Conservation (phyloP, 78 protist species). For the Creolimax fragrantissima region DNA sequence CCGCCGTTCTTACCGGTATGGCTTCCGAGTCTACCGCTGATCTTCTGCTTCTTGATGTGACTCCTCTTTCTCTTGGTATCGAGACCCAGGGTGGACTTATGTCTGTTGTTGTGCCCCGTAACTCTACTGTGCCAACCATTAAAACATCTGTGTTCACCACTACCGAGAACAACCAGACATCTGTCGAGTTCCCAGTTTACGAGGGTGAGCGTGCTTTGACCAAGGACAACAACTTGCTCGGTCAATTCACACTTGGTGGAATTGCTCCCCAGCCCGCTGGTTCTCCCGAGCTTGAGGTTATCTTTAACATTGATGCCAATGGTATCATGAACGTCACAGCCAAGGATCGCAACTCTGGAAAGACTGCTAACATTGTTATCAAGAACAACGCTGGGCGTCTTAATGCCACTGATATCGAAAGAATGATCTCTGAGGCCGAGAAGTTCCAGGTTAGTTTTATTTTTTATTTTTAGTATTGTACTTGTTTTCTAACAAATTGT, state of each 20-base stretch:
- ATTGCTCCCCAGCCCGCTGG: constrained; percentile 97
- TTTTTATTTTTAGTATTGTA: too few species aligned
- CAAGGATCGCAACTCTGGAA: constrained; percentile 78
- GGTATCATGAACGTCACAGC: constrained; percentile 93
- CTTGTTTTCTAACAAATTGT: too few species aligned
- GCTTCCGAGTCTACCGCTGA: constrained; percentile 22
- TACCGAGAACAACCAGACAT: constrained; percentile 89
- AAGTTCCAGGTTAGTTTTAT: constrained; percentile 35
- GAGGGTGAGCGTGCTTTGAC: constrained; percentile 92
- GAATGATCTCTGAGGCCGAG: constrained; percentile 92
- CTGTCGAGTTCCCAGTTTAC: constrained; percentile 77
- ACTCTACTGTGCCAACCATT: constrained; percentile 95
- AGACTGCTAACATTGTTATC: constrained; percentile 78
- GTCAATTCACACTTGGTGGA: constrained; percentile 87
- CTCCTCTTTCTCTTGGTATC: constrained; percentile 98
- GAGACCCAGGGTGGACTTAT: constrained; percentile 98
- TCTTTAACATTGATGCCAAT: constrained; percentile 92
- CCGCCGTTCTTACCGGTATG: constrained; percentile 82
- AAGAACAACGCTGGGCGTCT: constrained; percentile 92
- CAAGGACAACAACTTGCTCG: constrained; percentile 86
- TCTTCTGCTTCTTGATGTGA: constrained; percentile 89
- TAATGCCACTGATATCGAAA: constrained; percentile 80
- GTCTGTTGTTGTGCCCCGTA: constrained; percentile 92
- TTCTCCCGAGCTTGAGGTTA: constrained; percentile 93
- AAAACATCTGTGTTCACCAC: constrained; percentile 91